Evolutionary conservation across 768 basidiomycete genomes (phyloP).

Genomic region (Mycena capillaripes): DNA sequence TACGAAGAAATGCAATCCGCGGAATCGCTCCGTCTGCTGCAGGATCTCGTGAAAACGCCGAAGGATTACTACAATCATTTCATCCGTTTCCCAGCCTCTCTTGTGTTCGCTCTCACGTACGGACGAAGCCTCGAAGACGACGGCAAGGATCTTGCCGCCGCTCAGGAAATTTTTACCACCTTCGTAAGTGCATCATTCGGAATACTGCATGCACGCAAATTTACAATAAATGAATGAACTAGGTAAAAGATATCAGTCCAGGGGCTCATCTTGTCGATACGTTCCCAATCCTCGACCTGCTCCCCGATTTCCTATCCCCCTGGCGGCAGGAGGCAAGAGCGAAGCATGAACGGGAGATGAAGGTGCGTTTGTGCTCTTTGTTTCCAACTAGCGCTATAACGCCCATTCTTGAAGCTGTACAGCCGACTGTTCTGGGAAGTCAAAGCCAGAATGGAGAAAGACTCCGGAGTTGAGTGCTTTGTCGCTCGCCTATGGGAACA

Average conservation of each 20-base stretch:
- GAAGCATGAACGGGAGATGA: background rate
- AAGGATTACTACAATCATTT: background rate
- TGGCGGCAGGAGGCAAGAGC: background rate
- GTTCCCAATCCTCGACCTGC: background rate
- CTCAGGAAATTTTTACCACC: background rate
- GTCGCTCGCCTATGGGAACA: slow-evolving; percentile 8
- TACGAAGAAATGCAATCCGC: slow-evolving; percentile 1
- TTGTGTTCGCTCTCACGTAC: background rate
- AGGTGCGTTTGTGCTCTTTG: background rate
- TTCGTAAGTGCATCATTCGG: too few species aligned
- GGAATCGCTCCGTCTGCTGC: background rate
- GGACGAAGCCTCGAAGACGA: slow-evolving; percentile 1
- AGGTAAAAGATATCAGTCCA: background rate
- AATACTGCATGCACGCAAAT: too few species aligned
- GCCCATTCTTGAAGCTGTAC: background rate
- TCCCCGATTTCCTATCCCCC: background rate
- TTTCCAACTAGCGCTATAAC: background rate
- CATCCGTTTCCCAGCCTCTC: slow-evolving; percentile 3
- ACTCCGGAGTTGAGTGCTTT: background rate
- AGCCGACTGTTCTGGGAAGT: background rate
- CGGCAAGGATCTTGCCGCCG: background rate
- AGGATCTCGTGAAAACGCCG: background rate
- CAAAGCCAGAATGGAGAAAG: background rate
- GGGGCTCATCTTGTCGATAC: slow-evolving; percentile 9
- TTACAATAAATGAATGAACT: too few species aligned